Evolutionary conservation across 2,329 filamentous ascomycete species (phyloP).

Genomic region (Curvularia sp.): DNA sequence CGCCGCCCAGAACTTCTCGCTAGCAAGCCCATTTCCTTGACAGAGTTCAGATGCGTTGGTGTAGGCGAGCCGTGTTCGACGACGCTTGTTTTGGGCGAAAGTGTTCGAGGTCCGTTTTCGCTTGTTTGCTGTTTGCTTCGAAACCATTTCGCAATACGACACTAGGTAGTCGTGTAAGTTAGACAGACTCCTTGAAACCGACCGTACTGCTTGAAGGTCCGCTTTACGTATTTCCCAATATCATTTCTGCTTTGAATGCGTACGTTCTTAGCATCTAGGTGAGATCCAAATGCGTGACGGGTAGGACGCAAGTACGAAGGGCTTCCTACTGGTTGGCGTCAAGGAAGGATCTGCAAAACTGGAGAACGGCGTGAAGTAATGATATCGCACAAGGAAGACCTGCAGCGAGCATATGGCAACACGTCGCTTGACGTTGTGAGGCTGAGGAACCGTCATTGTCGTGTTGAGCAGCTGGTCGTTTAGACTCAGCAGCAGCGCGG

Average conservation of each 20-base stretch:
- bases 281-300: conserved; percentile 5
- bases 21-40: conserved; percentile 5
- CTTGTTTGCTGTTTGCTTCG: conserved; percentile 12
- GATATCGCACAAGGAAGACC: conserved; percentile 1
- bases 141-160: conserved; percentile 12
- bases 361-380: conserved; percentile 1
- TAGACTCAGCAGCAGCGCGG: conserved; percentile 7
- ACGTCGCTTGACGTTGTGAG: conserved; percentile 6
- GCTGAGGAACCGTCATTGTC: conserved; percentile 6
- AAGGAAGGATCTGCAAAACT: conserved; percentile 1
- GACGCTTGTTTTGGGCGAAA: conserved; percentile 6
- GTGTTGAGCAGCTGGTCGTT: conserved; percentile 9
- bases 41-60: conserved; percentile 5
- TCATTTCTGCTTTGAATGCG: conserved; percentile 3
- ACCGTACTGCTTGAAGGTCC: neutral
- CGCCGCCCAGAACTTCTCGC: conserved; percentile 11
- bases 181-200: conserved; percentile 4
- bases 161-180: conserved; percentile 4
- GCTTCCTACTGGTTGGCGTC: conserved; percentile 8
- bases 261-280: conserved; percentile 5
- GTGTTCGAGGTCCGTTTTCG: conserved; percentile 11
- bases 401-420: conserved; percentile 4
- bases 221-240: conserved; percentile 6
- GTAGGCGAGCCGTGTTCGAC: conserved; percentile 6
- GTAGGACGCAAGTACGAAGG: conserved; percentile 4